These are phyloP conservation scores for Pleurotus citrinopileatus DNA, from an alignment of 768 basidiomycete genomes.

Conservation along the genomic window DNA sequence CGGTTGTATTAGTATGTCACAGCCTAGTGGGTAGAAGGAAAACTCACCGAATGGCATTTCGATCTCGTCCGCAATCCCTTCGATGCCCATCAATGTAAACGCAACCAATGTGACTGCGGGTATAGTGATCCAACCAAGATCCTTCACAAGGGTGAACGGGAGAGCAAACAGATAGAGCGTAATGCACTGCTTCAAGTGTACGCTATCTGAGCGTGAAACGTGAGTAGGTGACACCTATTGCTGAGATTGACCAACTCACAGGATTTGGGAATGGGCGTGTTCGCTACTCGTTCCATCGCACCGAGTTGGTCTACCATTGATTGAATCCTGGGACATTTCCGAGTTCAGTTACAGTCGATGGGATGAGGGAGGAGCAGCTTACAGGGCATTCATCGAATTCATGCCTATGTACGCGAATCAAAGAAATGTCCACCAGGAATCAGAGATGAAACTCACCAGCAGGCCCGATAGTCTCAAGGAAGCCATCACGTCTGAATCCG, in stretches of 20 bases:
- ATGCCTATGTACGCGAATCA: constrained; percentile 42
- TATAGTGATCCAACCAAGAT: constrained; percentile 80
- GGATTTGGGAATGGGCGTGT: constrained; percentile 78
- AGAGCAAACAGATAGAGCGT: constrained; percentile 88
- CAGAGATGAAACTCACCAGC: constrained; percentile 49
- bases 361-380: constrained; percentile 17
- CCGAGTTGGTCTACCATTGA: constrained; percentile 84
- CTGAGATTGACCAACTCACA: constrained; percentile 40
- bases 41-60: constrained; percentile 89
- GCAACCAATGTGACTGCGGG: constrained; percentile 85
- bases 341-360: constrained; percentile 1
- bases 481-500: constrained; percentile 74
- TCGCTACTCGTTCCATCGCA: constrained; percentile 88
- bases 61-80: constrained; percentile 93
- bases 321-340: constrained; percentile 51
- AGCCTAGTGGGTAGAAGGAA: not conserved
- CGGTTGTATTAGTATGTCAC: constrained; percentile 5
- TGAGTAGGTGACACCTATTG: constrained; percentile 11
- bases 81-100: constrained; percentile 90
- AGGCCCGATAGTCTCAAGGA: constrained; percentile 86
- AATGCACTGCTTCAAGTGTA: constrained; percentile 96
- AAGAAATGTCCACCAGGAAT: not conserved
- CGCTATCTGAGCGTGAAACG: constrained; percentile 53
- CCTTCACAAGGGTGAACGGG: constrained; percentile 81
- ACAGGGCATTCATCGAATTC: constrained; percentile 76